Evolutionary conservation across 2,329 filamentous ascomycete species (phyloP), one percentile per base, ranked within the genome.

Genomic region (Venturia pyrina): DNA sequence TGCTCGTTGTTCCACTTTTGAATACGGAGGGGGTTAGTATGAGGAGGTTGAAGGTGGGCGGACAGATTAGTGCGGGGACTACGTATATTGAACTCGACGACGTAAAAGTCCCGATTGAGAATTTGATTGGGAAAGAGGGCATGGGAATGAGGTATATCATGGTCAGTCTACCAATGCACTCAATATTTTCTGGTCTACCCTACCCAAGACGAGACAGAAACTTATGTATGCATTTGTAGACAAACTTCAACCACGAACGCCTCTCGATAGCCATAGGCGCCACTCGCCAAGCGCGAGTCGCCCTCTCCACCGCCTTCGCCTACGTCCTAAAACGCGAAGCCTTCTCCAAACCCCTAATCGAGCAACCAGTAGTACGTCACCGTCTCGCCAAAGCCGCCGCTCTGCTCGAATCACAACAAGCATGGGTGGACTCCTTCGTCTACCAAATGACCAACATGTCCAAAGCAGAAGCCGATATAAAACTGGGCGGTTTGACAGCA

Each of bases 241-340:
- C 85, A 65, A 90, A 91, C 76, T 91, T 91, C 82, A 91, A 91
- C 77, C 88, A 91, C 74, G 89, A 92, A 74, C 83, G 89, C 0
- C 78, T 91, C 13, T 81, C 81, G 19, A 89, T 91, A 68, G 80
- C 85, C 0, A 83, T 91, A 17, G 82, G 83, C 0, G 82, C 83
- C 0, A 88, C 87, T 1, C 80, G 89, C 2, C 81, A 86, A 70
- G 81, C 87, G 0, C 80, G 83, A 10, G 85, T 88, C 1, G 86
- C 85, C 0, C 77, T 89, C 1, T 75, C 79, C 17, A 73, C 83
- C 0, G 86, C 87, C 0, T 84, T 88, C 69, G 82, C 82, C 63
- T 89, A 89, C 70, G 82, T 82, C 32, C 73, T 89, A 68, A 87
- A 87, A 75, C 80, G 87, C 21, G 86, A 89, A 73, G 87, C 87